These are phyloP conservation scores for Metarhizium rileyi DNA, from an alignment of 2,329 filamentous ascomycete genomes.

Conservation along the genomic window DNA sequence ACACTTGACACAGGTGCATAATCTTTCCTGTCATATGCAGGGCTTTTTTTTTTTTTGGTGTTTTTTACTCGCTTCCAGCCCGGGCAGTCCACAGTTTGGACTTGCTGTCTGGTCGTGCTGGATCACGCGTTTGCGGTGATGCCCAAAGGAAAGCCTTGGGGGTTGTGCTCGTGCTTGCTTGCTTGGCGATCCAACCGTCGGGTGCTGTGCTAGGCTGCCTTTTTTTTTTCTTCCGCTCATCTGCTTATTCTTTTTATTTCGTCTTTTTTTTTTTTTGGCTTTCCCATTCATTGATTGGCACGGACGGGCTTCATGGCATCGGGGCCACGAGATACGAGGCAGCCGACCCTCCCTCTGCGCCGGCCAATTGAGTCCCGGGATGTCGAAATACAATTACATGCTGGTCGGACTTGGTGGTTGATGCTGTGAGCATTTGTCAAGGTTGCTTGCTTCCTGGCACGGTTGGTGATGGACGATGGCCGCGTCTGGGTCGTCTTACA, in stretches of 20 bases:
- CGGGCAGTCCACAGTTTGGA: too few species aligned
- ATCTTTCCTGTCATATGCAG: neutral
- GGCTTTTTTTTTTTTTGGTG: neutral
- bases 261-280: neutral
- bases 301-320: neutral
- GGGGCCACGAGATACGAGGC: neutral
- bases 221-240: neutral
- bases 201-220: neutral
- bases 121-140: slow-evolving; percentile 6
- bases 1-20: neutral
- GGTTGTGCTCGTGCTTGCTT: too few species aligned
- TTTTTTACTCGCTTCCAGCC: too few species aligned
- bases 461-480: too few species aligned
- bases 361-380: neutral
- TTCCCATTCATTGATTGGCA: too few species aligned
- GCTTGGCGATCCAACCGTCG: neutral
- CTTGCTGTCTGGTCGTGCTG: too few species aligned
- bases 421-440: neutral
- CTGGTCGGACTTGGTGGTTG: neutral
- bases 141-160: neutral
- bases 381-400: neutral
- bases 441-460: neutral
- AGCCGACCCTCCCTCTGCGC: neutral
- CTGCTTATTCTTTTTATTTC: neutral
- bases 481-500: too few species aligned